phyloP scores from a whole-genome alignment of 2,329 filamentous ascomycete genomes.

The Colletotrichum salicis region DNA sequence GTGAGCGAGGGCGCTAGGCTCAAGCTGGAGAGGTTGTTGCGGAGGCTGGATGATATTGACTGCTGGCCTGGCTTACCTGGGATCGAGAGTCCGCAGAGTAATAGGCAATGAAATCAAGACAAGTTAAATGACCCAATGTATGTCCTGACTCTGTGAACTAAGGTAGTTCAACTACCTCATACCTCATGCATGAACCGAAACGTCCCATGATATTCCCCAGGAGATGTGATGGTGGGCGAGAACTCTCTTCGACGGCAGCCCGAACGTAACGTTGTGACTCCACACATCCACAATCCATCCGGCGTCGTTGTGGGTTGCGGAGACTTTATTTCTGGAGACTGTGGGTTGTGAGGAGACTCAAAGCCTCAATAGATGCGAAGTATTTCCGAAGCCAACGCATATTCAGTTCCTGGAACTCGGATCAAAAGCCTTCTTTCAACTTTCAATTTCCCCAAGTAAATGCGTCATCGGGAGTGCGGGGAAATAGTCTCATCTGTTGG shows the following conservation, averaged over 20 bases:
- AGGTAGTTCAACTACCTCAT: background rate
- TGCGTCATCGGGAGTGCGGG: slow-evolving; percentile 4
- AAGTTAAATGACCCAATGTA: background rate
- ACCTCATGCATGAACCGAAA: background rate
- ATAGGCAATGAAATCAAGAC: background rate
- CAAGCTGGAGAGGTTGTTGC: slow-evolving; percentile 44
- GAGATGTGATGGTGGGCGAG: background rate
- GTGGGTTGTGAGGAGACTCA: slow-evolving; percentile 14
- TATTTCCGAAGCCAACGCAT: slow-evolving; percentile 18
- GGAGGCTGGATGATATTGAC: slow-evolving; percentile 46
- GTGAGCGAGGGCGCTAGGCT: slow-evolving; percentile 26
- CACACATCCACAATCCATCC: slow-evolving; percentile 19
- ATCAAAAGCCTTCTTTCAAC: background rate
- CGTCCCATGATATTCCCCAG: background rate
- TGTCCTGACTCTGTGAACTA: background rate
- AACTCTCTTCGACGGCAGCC: background rate
- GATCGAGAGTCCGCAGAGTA: slow-evolving; percentile 16
- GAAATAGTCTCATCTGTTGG: background rate
- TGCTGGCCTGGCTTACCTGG: slow-evolving; percentile 41
- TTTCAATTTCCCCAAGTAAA: background rate
- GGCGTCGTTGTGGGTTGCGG: slow-evolving; percentile 1
- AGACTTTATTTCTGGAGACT: slow-evolving; percentile 11
- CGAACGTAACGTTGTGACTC: slow-evolving; percentile 14
- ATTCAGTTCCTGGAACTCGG: background rate
- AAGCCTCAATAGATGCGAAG: slow-evolving; percentile 19